Evolutionary conservation across 2,329 filamentous ascomycete genomes (phyloP).

Genomic region (Tolypocladium tropicale): DNA sequence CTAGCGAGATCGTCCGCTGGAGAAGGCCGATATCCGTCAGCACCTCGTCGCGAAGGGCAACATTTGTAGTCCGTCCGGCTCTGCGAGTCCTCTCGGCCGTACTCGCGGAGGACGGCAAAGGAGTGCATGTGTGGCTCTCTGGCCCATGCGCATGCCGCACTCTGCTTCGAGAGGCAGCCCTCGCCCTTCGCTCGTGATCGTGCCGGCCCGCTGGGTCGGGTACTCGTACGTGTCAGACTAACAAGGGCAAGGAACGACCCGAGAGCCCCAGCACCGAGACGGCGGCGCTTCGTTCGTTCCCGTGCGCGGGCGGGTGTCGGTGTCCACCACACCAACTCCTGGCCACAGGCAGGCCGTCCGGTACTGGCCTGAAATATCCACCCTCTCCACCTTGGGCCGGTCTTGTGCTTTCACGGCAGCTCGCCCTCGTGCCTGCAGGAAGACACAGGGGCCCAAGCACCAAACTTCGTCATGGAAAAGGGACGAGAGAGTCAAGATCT

Average conservation of each 20-base stretch:
- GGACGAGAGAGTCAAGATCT: no score
- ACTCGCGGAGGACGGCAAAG: neutral
- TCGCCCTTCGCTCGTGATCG: neutral
- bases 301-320: neutral
- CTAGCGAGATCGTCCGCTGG: neutral
- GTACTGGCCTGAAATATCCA: neutral
- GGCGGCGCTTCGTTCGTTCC: neutral
- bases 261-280: neutral
- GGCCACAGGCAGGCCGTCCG: neutral
- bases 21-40: neutral
- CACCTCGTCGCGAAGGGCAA: neutral
- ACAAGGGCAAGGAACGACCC: neutral
- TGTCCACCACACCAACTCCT: neutral
- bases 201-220: slow-evolving; percentile 2
- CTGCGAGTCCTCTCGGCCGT: neutral
- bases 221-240: neutral
- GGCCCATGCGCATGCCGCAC: neutral
- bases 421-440: neutral
- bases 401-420: neutral
- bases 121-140: neutral
- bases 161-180: neutral
- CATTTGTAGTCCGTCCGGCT: neutral
- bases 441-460: neutral
- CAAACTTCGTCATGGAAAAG: no score
- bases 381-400: neutral